A percentile compares a stretch with the other conserved stretches of the same genome.
Conservation (phyloP, 1,284 basidiomycete genomes). For the Melampsora abietis-canadensis region DNA sequence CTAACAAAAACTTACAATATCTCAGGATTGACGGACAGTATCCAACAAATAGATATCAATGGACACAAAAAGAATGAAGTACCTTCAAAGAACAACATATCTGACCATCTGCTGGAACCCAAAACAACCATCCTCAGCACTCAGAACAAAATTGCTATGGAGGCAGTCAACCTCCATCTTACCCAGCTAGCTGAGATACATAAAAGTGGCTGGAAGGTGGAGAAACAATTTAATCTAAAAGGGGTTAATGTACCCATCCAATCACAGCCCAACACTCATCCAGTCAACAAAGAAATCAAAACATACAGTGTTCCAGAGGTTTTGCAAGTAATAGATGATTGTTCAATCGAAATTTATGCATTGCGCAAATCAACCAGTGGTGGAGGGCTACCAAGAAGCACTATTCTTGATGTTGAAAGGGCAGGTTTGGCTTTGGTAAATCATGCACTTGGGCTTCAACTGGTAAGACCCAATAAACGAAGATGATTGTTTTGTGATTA, state of each 20-base stretch:
- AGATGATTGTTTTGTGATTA: neutral
- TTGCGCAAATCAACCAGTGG: slow-evolving; percentile 10
- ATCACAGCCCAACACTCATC: neutral
- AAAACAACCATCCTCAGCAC: too few relatives aligned
- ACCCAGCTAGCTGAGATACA: slow-evolving; percentile 13
- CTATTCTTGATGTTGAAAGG: slow-evolving; percentile 12
- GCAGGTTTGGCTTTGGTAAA: slow-evolving; percentile 35
- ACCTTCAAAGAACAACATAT: too few relatives aligned
- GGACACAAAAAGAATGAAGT: too few relatives aligned
- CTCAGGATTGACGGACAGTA: too few relatives aligned
- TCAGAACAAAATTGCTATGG: slow-evolving; percentile 19
- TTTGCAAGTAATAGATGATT: slow-evolving; percentile 11
- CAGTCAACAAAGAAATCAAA: neutral
- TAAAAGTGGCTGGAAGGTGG: slow-evolving; percentile 27
- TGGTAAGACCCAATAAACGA: slow-evolving; percentile 10
- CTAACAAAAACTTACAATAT: too few relatives aligned
- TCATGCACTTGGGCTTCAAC: slow-evolving; percentile 26
- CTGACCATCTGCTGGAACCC: too few relatives aligned
- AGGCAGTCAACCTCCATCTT: slow-evolving; percentile 20
- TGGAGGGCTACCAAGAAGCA: neutral
- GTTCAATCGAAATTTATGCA: slow-evolving; percentile 7
- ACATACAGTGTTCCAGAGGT: slow-evolving; percentile 7
- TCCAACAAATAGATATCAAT: too few relatives aligned
- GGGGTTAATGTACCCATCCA: neutral
- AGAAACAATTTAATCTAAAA: neutral